Base-by-base conservation (phyloP, 768 basidiomycete species). In the Rubroboletus satanas region DNA sequence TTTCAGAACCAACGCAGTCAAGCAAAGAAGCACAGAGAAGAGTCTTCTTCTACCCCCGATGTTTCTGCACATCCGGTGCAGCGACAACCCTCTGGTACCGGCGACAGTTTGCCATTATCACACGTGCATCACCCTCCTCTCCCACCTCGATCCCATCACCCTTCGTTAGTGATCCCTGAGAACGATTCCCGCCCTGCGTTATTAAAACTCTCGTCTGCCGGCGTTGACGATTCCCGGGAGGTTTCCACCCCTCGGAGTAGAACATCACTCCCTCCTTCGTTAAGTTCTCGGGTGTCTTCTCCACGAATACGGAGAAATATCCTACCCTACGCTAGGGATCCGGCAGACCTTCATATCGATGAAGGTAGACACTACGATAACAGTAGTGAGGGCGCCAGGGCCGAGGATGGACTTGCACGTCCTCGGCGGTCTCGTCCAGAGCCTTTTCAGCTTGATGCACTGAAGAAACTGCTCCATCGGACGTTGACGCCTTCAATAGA, bases 1-100 rank as follows among this genome's bases (percentile, higher is more conserved):
- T 91, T 91, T 69, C 88, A 90, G 76, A 89, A 90, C 64, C 88
- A 91, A 65, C 87, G 87, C 62, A 88, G 83, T 68, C 79, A 85
- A 59, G 82, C 86, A 32, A 87, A 85, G 75, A 87, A 87, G 73
- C 80, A 79, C 62, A 81, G 77, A 60, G 84, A 87, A 57, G 84
- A 85, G 47, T 61, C 57, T 7, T 57, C 61, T 46, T 66, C 72
- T 39, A 63, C 65, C 42, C 53, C 69, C 0, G 65, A 60, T 39
- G 37, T 56, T 3, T 43, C 64, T 43, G 43, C 46, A 21, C 57
- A 28, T 43, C 41, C 45, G 4, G 12, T 33, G 12, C 61, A 48
- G 11, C 62, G 62, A 57, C 66, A 43, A 35, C 66, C 45, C 21
- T 45, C 61, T n/a, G 44, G 32, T 51, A 44, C 50, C 29, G 44